Evolutionary conservation across 2,329 filamentous ascomycete species (phyloP).

Genomic region (Apiospora marii): DNA sequence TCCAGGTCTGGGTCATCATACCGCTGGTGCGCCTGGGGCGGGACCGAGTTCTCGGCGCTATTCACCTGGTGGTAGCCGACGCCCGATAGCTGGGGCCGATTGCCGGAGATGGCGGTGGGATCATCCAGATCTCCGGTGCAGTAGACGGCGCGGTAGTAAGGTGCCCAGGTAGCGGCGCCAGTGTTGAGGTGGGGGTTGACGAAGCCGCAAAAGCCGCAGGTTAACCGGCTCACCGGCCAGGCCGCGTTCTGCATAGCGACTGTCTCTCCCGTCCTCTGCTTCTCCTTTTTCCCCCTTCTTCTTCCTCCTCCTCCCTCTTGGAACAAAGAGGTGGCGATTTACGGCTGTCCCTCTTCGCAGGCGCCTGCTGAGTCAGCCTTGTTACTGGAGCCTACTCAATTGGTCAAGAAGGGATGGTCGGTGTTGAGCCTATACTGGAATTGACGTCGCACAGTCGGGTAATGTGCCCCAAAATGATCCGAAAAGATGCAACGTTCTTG

Average conservation of each 20-base stretch:
- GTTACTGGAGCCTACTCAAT: background rate
- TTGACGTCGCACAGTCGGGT: background rate
- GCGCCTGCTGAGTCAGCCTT: background rate
- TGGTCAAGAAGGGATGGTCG: background rate
- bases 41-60: constrained; percentile 29
- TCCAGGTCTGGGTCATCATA: constrained; percentile 32
- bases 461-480: background rate
- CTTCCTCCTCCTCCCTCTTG: background rate
- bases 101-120: background rate
- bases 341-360: background rate
- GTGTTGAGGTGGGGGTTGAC: constrained; percentile 26
- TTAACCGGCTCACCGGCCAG: constrained; percentile 27
- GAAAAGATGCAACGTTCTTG: background rate
- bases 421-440: background rate
- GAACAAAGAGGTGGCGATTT: background rate
- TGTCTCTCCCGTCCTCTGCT: background rate
- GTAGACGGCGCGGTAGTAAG: constrained; percentile 37
- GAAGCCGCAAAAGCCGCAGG: constrained; percentile 37
- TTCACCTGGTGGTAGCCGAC: constrained; percentile 32
- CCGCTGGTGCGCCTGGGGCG: constrained; percentile 33
- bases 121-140: constrained; percentile 29
- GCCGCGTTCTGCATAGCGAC: background rate
- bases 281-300: background rate
- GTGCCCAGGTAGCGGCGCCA: constrained; percentile 32
- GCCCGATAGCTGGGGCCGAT: constrained; percentile 35